A percentile compares a stretch with the other conserved stretches of the same genome.
phyloP scores from a whole-genome alignment of 2,329 filamentous ascomycete species.

The Chaetomium strumarium region DNA sequence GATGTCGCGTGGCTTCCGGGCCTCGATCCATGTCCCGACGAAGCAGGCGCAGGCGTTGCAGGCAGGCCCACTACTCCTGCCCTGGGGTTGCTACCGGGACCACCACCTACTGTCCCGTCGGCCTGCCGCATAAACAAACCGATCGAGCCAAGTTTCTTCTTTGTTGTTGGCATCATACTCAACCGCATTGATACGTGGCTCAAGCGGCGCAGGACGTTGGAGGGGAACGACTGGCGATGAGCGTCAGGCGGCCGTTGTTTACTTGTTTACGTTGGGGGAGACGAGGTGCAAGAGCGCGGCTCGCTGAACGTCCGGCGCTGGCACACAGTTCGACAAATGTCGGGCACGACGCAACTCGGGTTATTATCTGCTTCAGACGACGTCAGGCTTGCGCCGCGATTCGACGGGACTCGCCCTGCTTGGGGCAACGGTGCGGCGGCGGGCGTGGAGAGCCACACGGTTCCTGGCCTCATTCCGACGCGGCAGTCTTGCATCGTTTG shows the following conservation, averaged over 20 bases:
- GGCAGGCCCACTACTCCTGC: conserved; percentile 17
- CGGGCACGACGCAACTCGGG: conserved; percentile 19
- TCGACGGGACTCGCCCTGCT: conserved; percentile 20
- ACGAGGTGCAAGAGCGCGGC: conserved; percentile 12
- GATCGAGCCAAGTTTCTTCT: conserved; percentile 33
- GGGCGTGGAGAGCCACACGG: conserved; percentile 12
- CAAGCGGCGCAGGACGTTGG: conserved; percentile 7
- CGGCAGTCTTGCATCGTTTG: conserved; percentile 15
- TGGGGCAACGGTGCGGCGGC: conserved; percentile 15
- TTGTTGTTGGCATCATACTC: conserved; percentile 29
- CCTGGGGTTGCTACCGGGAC: conserved; percentile 6
- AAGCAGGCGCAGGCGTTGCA: conserved; percentile 15
- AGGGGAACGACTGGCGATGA: conserved; percentile 9
- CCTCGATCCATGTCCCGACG: neutral
- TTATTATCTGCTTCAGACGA: conserved; percentile 22
- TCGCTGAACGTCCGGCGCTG: neutral
- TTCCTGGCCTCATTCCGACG: conserved; percentile 14
- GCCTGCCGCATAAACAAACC: conserved; percentile 22
- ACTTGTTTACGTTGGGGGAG: conserved; percentile 21
- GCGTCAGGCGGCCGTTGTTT: conserved; percentile 18
- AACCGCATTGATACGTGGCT: conserved; percentile 17
- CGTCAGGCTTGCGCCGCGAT: conserved; percentile 25
- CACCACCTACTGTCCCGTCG: conserved; percentile 16
- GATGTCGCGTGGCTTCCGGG: conserved; percentile 7
- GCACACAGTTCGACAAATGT: conserved; percentile 1